Percentiles rank a stretch among this genome's conserved stretches.
phyloP scores from a whole-genome alignment of 1,139 yeast species.

The Keqinozyma sinolaborantium region DNA sequence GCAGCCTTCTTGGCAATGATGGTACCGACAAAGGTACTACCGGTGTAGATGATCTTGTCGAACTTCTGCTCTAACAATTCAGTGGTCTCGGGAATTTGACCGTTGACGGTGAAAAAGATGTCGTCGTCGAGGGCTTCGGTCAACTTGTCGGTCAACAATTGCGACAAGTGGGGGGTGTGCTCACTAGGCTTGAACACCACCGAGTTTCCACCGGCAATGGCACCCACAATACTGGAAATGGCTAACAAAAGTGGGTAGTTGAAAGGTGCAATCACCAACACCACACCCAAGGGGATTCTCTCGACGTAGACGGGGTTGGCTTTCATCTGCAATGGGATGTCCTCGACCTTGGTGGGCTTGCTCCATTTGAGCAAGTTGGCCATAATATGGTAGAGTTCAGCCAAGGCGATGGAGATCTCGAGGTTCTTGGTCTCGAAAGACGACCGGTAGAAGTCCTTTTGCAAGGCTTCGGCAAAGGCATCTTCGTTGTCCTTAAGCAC shows the following conservation, averaged over 20 bases:
- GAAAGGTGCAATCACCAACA: constrained; percentile 78
- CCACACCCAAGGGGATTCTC: constrained; percentile 72
- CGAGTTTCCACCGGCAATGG: constrained; percentile 84
- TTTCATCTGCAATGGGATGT: constrained; percentile 43
- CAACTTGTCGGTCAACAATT: constrained; percentile 54
- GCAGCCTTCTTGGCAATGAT: constrained; percentile 82
- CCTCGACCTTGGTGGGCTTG: constrained; percentile 47
- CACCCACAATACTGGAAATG: constrained; percentile 69
- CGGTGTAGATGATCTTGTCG: constrained; percentile 87
- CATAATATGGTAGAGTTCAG: constrained; percentile 61
- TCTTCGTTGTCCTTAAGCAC: constrained; percentile 61
- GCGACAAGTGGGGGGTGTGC: constrained; percentile 60
- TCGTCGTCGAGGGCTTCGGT: constrained; percentile 52
- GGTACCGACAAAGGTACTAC: constrained; percentile 72
- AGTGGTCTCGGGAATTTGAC: constrained; percentile 70
- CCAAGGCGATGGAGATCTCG: constrained; percentile 51
- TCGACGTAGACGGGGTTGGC: constrained; percentile 52
- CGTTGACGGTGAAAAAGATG: constrained; percentile 62
- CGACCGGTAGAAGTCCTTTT: constrained; percentile 64
- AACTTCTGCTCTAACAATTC: constrained; percentile 62
- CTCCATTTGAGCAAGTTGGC: constrained; percentile 60
- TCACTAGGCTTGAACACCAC: constrained; percentile 84
- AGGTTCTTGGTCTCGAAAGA: constrained; percentile 55
- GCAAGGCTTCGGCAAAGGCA: constrained; percentile 53
- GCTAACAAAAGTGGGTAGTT: constrained; percentile 77